Conservation (phyloP, 768 basidiomycete species). For the Phaffia australis region DNA sequence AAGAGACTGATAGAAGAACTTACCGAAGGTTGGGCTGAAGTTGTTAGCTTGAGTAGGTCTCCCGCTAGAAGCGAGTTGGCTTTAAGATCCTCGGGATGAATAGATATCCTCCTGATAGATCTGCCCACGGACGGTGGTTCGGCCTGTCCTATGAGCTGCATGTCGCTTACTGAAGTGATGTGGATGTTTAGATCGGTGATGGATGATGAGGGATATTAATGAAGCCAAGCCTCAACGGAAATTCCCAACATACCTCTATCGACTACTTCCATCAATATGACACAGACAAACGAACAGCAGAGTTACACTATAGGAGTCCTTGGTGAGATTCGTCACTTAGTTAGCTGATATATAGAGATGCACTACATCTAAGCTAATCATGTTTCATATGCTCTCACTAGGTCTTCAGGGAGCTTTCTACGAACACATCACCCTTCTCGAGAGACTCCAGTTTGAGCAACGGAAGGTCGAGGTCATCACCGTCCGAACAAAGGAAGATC, state of each 20-base stretch:
- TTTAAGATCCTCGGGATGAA: constrained; percentile 27
- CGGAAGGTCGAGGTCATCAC: constrained; percentile 5
- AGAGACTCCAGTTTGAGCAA: constrained; percentile 7
- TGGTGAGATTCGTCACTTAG: not conserved
- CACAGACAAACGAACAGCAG: too few relatives aligned
- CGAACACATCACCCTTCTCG: constrained; percentile 23
- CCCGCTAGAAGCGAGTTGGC: constrained; percentile 33
- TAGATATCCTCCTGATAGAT: constrained; percentile 3
- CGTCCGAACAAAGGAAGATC: constrained; percentile 23
- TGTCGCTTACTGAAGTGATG: too few relatives aligned
- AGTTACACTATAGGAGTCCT: constrained; percentile 20
- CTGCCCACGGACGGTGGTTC: not conserved
- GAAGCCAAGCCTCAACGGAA: too few relatives aligned
- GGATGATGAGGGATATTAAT: too few relatives aligned
- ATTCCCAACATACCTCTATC: too few relatives aligned
- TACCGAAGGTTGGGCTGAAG: not conserved
- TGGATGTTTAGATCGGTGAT: too few relatives aligned
- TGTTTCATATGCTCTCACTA: too few relatives aligned
- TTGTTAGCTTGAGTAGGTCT: constrained; percentile 30
- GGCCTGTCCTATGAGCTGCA: too few relatives aligned
- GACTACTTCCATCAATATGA: too few relatives aligned
- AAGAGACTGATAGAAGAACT: not conserved
- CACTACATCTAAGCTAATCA: too few relatives aligned
- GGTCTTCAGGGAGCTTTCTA: constrained; percentile 25
- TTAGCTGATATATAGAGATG: not conserved